Base-by-base conservation (phyloP, 176 grass and related monocot genomes). In the Chrysopogon serrulatus region DNA sequence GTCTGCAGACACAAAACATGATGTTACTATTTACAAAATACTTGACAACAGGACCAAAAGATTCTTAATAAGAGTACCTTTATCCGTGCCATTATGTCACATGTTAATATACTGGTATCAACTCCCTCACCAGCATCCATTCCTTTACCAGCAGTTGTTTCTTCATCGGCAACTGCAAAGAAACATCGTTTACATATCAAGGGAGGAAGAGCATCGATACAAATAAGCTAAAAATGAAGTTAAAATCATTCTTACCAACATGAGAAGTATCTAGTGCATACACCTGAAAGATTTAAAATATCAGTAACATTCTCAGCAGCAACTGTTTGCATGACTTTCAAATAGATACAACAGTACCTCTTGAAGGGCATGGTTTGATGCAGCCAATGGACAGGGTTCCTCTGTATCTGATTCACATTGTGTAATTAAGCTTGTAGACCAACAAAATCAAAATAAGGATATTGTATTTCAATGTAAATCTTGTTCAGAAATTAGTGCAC, bases 21-120 rank as follows among this genome's bases (percentile, higher is more conserved):
- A 78, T 49, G 39, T 74, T 65, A 65, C 17, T 75, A 48, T 16
- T 60, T 60, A 62, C 26, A 56, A 83, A 39, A 35, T 27, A 76
- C 62, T 21, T 60, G 16, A 37, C 24, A 26, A 36, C 16, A 35
- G 36, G 27, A 44, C 36, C 54, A 56, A 27, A 53, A 57, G 57
- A 85, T 57, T 69, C 28, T 34, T 39, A 42, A 78, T 48, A 21
- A 74, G 6, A 70, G 30, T 85, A 94, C 92, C 89, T 84, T 84
- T 83, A 94, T 83, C 76, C 86, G 76, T 56, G 80, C 34, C 82
- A 82, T 85, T 53, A 91, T 43, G 81, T 94, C 89, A 85, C 23
- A 14, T 77, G 83, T 82, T 70, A 59, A 47, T 64, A 64, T 77
- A 76, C 32, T 76, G 60, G 67, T 24, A 79, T 88, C 76, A 28